Base-by-base conservation (phyloP, 257 asterid genomes). In the Lycium barbarum region DNA sequence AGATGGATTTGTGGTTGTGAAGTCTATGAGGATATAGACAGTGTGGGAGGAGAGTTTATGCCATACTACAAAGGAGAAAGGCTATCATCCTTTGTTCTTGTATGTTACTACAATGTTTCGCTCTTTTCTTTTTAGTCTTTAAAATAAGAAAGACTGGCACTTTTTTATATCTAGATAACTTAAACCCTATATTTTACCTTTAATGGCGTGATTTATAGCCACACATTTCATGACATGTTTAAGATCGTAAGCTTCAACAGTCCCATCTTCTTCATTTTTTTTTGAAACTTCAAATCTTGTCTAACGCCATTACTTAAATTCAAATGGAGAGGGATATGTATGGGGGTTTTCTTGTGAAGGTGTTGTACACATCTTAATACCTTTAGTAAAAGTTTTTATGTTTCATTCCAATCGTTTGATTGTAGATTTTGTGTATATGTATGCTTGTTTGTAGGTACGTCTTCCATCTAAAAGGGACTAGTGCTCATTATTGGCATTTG, bases 81-180 rank as follows among this genome's bases (percentile, higher is more conserved):
- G 11, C n/a, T 72, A 10, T 2, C 74, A 67, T 65, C 72, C 72
- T 65, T 33, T 65, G 72, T 65, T 65, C 72, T 65, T 65, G n/a
- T 12, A 65, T 67, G 20, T 26, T 26, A 26, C 33, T 26, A 26
- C 33, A 26, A 26, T 26, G 33, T 26, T 26, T 26, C 33, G 1
- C 12, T 35, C 74, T 67, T 6, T 35, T 35, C 47, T 6, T 33
- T 67, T 35, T 35, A 13, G 17, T 67, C 20, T 66, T 12, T 2
- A 35, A 66, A 66, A 66, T 26, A 26, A 26, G 33, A 26, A 26
- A 66, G n/a, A 66, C 2, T 6, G 20, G 14, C 20, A 12, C 13
- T 0, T 35, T 67, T 15, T 67, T 13, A 35, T 35, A 35, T 67
- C 74, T 67, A 7, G 49, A 67, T 36, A 14, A 35, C 49, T 14